Conservation (phyloP, 1,284 basidiomycete species). For the Trametes versicolor region DNA sequence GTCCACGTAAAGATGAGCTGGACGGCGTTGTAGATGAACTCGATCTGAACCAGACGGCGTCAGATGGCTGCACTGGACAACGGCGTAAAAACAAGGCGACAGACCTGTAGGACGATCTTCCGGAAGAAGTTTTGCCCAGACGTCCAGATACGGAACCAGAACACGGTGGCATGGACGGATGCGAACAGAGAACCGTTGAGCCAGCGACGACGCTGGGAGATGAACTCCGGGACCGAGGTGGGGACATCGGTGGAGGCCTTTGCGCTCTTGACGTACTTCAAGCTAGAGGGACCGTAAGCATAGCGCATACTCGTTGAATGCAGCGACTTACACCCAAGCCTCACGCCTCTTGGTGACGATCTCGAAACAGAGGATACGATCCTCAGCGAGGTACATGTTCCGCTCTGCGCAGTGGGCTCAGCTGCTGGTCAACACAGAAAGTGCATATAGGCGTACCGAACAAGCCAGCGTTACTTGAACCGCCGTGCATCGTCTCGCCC, state of each 20-base stretch:
- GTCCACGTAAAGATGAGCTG: slow-evolving; percentile 89
- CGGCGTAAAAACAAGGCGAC: slow-evolving; percentile 20
- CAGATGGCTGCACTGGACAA: slow-evolving; percentile 7
- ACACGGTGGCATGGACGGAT: slow-evolving; percentile 86
- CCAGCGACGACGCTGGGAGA: slow-evolving; percentile 92
- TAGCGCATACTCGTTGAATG: background rate
- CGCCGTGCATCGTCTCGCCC: slow-evolving; percentile 89
- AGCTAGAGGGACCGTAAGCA: slow-evolving; percentile 49
- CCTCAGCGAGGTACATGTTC: slow-evolving; percentile 93
- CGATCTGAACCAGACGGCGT: slow-evolving; percentile 54
- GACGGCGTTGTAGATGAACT: slow-evolving; percentile 85
- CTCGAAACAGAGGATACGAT: slow-evolving; percentile 97
- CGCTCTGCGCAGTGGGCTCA: slow-evolving; percentile 56
- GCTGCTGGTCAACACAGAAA: slow-evolving; percentile 22
- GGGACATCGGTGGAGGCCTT: slow-evolving; percentile 92
- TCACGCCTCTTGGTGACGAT: slow-evolving; percentile 93
- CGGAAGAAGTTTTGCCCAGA: slow-evolving; percentile 91
- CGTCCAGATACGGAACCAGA: slow-evolving; percentile 88
- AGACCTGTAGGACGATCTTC: slow-evolving; percentile 80
- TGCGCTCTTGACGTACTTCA: slow-evolving; percentile 93
- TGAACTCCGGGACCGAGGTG: slow-evolving; percentile 86
- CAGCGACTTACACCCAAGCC: slow-evolving; percentile 75
- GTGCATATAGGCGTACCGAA: slow-evolving; percentile 56
- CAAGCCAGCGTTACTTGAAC: slow-evolving; percentile 68
- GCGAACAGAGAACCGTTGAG: slow-evolving; percentile 90